Percentiles rank a stretch among this genome's conserved stretches.
phyloP scores from a whole-genome alignment of 2,329 filamentous ascomycete genomes.

The Triangularia verruculosa region DNA sequence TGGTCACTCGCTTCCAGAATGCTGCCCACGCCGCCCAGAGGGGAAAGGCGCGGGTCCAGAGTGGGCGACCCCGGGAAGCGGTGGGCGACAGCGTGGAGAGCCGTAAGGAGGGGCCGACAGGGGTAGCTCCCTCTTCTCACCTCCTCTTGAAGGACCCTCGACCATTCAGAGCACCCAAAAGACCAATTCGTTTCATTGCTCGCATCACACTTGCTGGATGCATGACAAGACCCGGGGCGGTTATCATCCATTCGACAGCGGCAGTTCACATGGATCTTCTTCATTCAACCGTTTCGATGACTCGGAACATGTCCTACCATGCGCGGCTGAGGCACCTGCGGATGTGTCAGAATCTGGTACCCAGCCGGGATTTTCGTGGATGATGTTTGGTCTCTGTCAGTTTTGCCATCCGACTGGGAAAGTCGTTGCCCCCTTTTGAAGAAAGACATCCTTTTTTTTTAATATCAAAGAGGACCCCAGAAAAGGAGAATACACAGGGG shows the following conservation, averaged over 20 bases:
- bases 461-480: too few relatives aligned
- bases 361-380: constrained; percentile 4
- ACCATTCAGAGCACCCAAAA: not conserved
- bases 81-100: not conserved
- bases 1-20: not conserved
- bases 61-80: constrained; percentile 9
- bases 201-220: not conserved
- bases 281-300: not conserved
- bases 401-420: not conserved
- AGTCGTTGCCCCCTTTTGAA: not conserved
- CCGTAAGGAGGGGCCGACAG: constrained; percentile 1
- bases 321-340: constrained; percentile 6
- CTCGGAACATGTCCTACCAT: not conserved
- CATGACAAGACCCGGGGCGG: constrained; percentile 6
- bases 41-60: constrained; percentile 15
- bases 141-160: not conserved
- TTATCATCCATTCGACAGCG: constrained; percentile 10
- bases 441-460: not conserved
- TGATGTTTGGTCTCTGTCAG: not conserved
- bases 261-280: not conserved
- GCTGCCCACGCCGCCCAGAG: constrained; percentile 10
- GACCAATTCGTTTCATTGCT: not conserved
- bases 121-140: not conserved
- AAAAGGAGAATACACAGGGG: not conserved
- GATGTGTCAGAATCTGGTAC: constrained; percentile 5